Evolutionary conservation across 768 basidiomycete species (phyloP), one percentile per base, ranked within the genome.

Genomic region (Lentinula guzmanii): DNA sequence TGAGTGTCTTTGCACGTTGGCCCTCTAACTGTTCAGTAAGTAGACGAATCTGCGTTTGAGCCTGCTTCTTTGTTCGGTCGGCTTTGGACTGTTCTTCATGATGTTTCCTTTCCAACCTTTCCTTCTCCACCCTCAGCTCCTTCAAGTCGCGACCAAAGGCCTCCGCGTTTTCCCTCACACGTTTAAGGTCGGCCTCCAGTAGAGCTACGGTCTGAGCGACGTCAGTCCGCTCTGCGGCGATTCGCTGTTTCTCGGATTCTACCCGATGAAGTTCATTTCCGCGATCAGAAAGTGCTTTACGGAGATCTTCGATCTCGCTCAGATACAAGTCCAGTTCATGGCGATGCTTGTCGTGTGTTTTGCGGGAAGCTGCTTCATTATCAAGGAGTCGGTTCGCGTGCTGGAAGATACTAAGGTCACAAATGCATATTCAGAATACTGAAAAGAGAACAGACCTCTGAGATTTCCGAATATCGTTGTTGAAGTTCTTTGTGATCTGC

Each of bases 81-180:
- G 80, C 76, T 67, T 75, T 83, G 61, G 73, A 63, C 16, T 77
- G 64, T 61, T 90, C 89, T 4, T 84, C 82, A 67, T 77, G 81
- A 64, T 83, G 80, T 66, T 72, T 82, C 24, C 74, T 71, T 58
- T 85, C 84, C 48, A 83, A 69, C 51, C 76, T 83, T 65, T 89
- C 87, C 68, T 91, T 90, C 74, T 92, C 87, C 13, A 72, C 70
- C 9, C 85, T 79, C 45, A 93, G 75, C 8, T 78, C 73, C 63
- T 86, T 90, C 62, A 96, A 71, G 70, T 95, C 93, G 16, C 82
- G 82, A 16, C 91, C 90, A 68, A 94, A 89, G 6, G 79, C 80
- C 64, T 90, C 88, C 0, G 91, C 92, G 62, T 93, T 89, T 54
- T 81, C 79, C 60, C 84, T 81, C 16, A 96, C 90, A 8, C 90